A percentile compares a stretch with the other conserved stretches of the same genome.
Conservation (phyloP, 139 green algal genomes). For the Prasinococcaceae sp. region DNA sequence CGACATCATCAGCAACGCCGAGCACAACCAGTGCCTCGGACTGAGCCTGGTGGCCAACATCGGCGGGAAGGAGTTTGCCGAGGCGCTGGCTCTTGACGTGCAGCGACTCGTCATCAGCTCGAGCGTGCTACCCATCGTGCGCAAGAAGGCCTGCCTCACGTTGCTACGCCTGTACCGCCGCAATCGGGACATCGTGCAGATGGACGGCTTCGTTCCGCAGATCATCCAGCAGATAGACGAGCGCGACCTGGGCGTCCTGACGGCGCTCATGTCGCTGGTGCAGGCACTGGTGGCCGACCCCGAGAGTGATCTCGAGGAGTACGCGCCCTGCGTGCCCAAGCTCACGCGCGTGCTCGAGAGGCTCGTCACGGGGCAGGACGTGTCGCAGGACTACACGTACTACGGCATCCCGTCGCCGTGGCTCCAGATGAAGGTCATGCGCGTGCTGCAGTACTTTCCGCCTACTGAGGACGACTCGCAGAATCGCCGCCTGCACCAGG, state of each 20-base stretch:
- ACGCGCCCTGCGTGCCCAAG: conserved; percentile 60
- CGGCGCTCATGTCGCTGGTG: conserved; percentile 64
- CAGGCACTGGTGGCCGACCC: conserved; percentile 49
- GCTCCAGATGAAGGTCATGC: conserved; percentile 83
- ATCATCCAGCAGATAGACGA: conserved; percentile 75
- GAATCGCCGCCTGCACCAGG: conserved; percentile 3
- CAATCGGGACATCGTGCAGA: conserved; percentile 49
- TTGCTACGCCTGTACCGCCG: conserved; percentile 86
- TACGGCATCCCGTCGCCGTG: conserved; percentile 95
- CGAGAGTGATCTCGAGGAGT: too few species aligned
- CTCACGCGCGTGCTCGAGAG: conserved; percentile 72
- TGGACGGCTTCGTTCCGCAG: conserved; percentile 41
- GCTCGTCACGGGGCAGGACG: conserved; percentile 46
- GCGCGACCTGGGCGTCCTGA: conserved; percentile 71
- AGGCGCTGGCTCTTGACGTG: conserved; percentile 79
- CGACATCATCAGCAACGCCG: conserved; percentile 82
- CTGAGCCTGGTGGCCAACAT: conserved; percentile 72
- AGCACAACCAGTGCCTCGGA: conserved; percentile 87
- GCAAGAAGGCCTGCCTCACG: conserved; percentile 93
- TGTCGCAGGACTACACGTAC: conserved; percentile 91
- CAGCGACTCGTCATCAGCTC: conserved; percentile 64
- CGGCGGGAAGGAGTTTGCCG: conserved; percentile 86
- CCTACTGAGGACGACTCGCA: conserved; percentile 45
- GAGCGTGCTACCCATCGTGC: conserved; percentile 56
- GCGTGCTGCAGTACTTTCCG: conserved; percentile 88